A percentile compares a stretch with the other conserved stretches of the same genome.
phyloP scores from a whole-genome alignment of 768 basidiomycete genomes.

The Boletus sp. region DNA sequence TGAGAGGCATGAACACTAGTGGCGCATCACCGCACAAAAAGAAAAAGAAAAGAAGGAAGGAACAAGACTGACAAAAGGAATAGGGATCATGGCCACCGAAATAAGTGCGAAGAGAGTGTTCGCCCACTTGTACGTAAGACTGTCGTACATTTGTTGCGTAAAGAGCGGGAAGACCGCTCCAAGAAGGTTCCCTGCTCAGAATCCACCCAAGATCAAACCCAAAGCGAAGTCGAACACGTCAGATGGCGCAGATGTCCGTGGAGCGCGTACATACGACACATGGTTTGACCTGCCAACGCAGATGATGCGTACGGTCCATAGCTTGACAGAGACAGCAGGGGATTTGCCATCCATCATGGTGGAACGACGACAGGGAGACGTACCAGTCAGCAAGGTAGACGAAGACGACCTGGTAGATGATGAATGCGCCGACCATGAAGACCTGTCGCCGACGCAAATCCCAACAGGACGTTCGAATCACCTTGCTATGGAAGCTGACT shows the following conservation, averaged over 20 bases:
- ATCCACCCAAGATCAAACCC: background rate
- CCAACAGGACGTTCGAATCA: background rate
- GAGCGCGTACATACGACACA: conserved; percentile 43
- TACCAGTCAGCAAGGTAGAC: conserved; percentile 65
- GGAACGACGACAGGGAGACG: conserved; percentile 9
- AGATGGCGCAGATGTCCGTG: background rate
- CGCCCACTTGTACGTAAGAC: conserved; percentile 58
- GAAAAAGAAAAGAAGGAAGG: background rate
- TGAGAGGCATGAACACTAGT: background rate
- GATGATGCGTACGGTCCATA: conserved; percentile 65
- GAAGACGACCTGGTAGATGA: conserved; percentile 58
- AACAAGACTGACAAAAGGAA: conserved; percentile 49
- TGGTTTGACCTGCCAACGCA: conserved; percentile 63
- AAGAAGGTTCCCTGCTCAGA: conserved; percentile 43
- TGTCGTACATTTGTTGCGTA: conserved; percentile 54
- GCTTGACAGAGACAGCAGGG: conserved; percentile 18
- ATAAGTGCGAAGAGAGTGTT: conserved; percentile 55
- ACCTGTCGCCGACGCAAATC: conserved; percentile 32
- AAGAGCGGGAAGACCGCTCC: conserved; percentile 61
- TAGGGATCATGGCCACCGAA: conserved; percentile 51
- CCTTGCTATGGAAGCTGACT: background rate
- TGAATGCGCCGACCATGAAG: conserved; percentile 48
- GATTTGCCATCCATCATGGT: background rate
- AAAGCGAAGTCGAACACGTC: conserved; percentile 17
- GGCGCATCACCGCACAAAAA: background rate